Percentiles rank a stretch among this genome's conserved stretches.
These are phyloP conservation scores for Kuraishia borneana DNA, from an alignment of 805 yeast genomes.

Conservation along the genomic window DNA sequence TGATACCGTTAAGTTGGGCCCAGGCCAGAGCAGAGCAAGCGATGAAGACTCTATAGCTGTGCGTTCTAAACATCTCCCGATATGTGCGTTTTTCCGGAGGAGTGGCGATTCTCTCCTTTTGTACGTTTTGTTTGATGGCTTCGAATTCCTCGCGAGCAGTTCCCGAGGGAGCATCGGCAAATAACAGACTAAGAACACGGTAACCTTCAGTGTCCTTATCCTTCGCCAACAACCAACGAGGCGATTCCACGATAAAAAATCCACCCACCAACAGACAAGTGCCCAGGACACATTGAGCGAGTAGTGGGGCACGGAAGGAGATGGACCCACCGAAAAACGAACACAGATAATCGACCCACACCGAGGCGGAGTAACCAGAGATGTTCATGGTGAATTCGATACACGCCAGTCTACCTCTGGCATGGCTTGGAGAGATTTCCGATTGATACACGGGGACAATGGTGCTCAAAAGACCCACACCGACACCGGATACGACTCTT, in stretches of 20 bases:
- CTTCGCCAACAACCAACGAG: slow-evolving; percentile 75
- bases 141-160: slow-evolving; percentile 29
- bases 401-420: slow-evolving; percentile 76
- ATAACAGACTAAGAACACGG: slow-evolving; percentile 21
- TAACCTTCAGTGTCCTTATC: slow-evolving; percentile 52
- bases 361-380: slow-evolving; percentile 69
- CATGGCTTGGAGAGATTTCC: slow-evolving; percentile 80
- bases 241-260: slow-evolving; percentile 72
- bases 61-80: slow-evolving; percentile 27
- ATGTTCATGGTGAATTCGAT: slow-evolving; percentile 84
- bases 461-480: slow-evolving; percentile 76
- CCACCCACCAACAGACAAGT: slow-evolving; percentile 57
- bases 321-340: slow-evolving; percentile 48
- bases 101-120: slow-evolving; percentile 23
- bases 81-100: slow-evolving; percentile 31
- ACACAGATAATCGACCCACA: slow-evolving; percentile 79
- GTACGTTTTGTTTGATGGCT: slow-evolving; percentile 29
- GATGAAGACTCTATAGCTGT: slow-evolving; percentile 46
- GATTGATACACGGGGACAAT: slow-evolving; percentile 84
- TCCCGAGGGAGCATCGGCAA: slow-evolving; percentile 12
- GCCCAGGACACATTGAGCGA: slow-evolving; percentile 67
- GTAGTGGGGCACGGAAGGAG: slow-evolving; percentile 74
- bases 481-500: slow-evolving; percentile 71
- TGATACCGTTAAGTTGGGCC: slow-evolving; percentile 86
- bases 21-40: slow-evolving; percentile 82